These are phyloP conservation scores for Scedosporium minutisporum DNA, from an alignment of 2,329 filamentous ascomycete genomes.

Conservation along the genomic window DNA sequence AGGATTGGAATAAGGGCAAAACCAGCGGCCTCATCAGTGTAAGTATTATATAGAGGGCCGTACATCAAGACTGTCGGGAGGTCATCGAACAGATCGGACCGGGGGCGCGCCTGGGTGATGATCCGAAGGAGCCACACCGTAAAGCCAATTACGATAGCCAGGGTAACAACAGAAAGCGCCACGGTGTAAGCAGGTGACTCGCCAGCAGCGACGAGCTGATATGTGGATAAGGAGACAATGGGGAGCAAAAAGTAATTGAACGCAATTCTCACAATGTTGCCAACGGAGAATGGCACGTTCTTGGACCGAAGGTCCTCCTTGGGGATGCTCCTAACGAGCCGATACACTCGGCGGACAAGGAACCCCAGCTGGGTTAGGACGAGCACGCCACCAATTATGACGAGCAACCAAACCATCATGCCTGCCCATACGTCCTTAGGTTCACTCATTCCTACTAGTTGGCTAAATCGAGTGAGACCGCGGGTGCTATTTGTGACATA, in stretches of 20 bases:
- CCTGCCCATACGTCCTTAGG: slow-evolving; percentile 82
- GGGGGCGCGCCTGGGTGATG: slow-evolving; percentile 70
- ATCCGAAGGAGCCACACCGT: slow-evolving; percentile 71
- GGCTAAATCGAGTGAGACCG: slow-evolving; percentile 69
- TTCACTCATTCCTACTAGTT: slow-evolving; percentile 70
- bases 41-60: slow-evolving; percentile 93
- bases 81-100: slow-evolving; percentile 86
- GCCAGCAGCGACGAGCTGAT: slow-evolving; percentile 72
- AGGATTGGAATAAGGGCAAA: slow-evolving; percentile 84
- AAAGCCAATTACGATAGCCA: slow-evolving; percentile 64
- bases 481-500: slow-evolving; percentile 71
- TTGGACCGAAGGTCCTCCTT: slow-evolving; percentile 86
- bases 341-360: slow-evolving; percentile 64
- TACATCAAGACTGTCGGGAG: slow-evolving; percentile 81
- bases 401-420: slow-evolving; percentile 83
- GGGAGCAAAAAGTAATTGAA: slow-evolving; percentile 91
- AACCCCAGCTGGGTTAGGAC: slow-evolving; percentile 70
- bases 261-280: slow-evolving; percentile 72
- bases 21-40: slow-evolving; percentile 82
- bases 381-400: slow-evolving; percentile 60
- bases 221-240: slow-evolving; percentile 76
- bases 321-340: slow-evolving; percentile 57
- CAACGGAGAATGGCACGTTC: slow-evolving; percentile 78
- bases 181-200: slow-evolving; percentile 62
- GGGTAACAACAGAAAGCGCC: slow-evolving; percentile 63